Evolutionary conservation across 164 flowering plant species (phyloP), one percentile per base, ranked within the genome.

Genomic region (Piper longum): DNA sequence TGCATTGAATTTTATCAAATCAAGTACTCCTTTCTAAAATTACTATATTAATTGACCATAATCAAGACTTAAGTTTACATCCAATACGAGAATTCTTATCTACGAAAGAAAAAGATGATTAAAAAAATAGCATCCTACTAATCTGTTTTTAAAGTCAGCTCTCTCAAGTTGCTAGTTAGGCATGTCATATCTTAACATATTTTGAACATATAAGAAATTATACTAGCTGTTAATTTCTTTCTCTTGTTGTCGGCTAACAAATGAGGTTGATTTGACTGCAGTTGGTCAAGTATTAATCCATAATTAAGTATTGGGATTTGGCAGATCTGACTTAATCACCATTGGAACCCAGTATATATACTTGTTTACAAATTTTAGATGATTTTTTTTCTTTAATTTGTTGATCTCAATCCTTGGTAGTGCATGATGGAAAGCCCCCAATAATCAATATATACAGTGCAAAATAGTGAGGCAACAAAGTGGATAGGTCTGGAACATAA

Each of bases 291-390:
- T 41, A 12, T 36, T 7, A 1, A 11, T 41, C 2, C 39, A 57
- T 14, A 57, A 57, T 57, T 57, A 57, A 57, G 41, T 26, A 57
- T 2, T 7, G 39, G n/a, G 60, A 57, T 57, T 8, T 7, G 60
- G 60, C 36, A 57, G 60, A 57, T 57, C 41, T 57, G 60, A 14
- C 41, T 14, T 57, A 41, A 57, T 57, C 60, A 57, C 19, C 59
- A 9, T 40, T 57, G 60, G 60, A 17, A 57, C 60, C 60, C n/a
- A n/a, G n/a, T n/a, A n/a, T n/a, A n/a, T n/a, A n/a, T n/a, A 45
- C 1, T 12, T 26, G 1, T 14, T 19, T 40, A 19, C 59, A 19
- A 4, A 17, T 16, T 57, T 57, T 57, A 4, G 14, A 19, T 57
- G 59, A 17, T 17, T 16, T 8, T 16, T 19, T 18, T 8, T n/a